Percentiles rank a stretch among this genome's conserved stretches.
Conservation (phyloP, 1,284 basidiomycete species). For the Moesziomyces globuligerus region DNA sequence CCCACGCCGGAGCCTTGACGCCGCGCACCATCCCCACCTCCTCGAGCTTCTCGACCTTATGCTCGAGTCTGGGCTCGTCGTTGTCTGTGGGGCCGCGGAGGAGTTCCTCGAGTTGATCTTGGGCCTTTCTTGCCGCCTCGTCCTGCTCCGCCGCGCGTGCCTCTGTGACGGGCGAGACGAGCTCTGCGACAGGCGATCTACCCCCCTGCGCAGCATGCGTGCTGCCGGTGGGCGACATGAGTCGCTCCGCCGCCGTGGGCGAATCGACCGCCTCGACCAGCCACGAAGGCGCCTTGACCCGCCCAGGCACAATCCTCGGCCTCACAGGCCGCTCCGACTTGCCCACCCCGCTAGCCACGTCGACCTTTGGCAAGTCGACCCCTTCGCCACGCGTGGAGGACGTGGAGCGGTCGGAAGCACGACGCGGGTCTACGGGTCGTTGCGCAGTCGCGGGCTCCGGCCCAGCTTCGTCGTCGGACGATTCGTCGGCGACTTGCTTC, state of each 20-base stretch:
- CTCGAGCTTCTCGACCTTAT: too few relatives aligned
- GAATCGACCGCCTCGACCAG: constrained; percentile 39
- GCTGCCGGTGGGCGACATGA: constrained; percentile 14
- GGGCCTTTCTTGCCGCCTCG: constrained; percentile 32
- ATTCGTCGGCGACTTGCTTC: constrained; percentile 24
- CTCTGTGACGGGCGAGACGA: constrained; percentile 34
- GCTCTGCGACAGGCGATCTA: constrained; percentile 1
- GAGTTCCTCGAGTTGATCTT: constrained; percentile 42
- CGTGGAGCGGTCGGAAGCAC: constrained; percentile 18
- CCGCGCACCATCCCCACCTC: too few relatives aligned
- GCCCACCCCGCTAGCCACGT: too few relatives aligned
- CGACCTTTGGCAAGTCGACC: too few relatives aligned
- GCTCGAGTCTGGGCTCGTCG: neutral
- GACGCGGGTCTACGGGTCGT: constrained; percentile 22
- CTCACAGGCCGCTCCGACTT: too few relatives aligned
- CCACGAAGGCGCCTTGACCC: constrained; percentile 39
- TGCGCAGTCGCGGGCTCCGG: constrained; percentile 32
- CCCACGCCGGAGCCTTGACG: constrained; percentile 51
- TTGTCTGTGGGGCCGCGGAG: constrained; percentile 20
- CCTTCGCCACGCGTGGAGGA: too few relatives aligned
- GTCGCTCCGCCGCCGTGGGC: constrained; percentile 23
- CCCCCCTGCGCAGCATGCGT: too few relatives aligned
- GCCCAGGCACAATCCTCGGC: constrained; percentile 24
- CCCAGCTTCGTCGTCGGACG: constrained; percentile 30
- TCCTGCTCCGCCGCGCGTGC: constrained; percentile 31